These are phyloP conservation scores for Roridomyces roridus DNA, from an alignment of 768 basidiomycete genomes.

Conservation along the genomic window DNA sequence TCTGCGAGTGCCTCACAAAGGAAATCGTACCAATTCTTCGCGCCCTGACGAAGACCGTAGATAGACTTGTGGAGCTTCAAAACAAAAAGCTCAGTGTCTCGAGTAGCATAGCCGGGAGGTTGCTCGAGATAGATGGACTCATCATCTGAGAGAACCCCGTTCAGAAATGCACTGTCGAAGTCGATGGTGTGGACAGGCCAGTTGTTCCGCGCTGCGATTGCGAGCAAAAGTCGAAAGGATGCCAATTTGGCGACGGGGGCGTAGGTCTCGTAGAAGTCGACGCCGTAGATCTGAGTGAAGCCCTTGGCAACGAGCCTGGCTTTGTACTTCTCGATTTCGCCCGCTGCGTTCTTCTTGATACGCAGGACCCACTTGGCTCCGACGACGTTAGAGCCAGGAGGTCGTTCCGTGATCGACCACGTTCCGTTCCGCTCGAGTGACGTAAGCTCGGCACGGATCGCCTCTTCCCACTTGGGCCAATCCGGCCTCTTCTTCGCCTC, in stretches of 20 bases:
- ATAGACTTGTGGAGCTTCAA: constrained; percentile 8
- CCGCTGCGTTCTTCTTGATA: constrained; percentile 23
- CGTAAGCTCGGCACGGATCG: constrained; percentile 15
- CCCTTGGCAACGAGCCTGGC: constrained; percentile 46
- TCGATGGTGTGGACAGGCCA: neutral
- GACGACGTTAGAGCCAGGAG: constrained; percentile 31
- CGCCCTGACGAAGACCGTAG: constrained; percentile 5
- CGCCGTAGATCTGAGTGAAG: constrained; percentile 41
- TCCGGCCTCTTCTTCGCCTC: constrained; percentile 23
- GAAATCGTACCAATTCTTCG: constrained; percentile 5
- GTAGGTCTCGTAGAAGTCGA: constrained; percentile 37
- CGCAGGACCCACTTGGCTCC: constrained; percentile 22
- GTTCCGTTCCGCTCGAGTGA: constrained; percentile 23
- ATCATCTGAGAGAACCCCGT: neutral
- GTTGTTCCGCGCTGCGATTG: neutral
- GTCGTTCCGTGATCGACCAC: constrained; percentile 28
- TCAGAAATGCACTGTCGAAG: constrained; percentile 1
- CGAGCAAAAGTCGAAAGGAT: neutral
- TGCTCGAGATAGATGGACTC: neutral
- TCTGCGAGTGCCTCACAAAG: neutral
- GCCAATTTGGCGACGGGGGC: constrained; percentile 3
- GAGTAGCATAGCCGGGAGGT: neutral
- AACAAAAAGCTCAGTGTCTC: neutral
- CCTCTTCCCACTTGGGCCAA: constrained; percentile 20
- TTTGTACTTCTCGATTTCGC: constrained; percentile 40